Conservation (phyloP, 176 grass and related monocot species). For the Carex cristatella region DNA sequence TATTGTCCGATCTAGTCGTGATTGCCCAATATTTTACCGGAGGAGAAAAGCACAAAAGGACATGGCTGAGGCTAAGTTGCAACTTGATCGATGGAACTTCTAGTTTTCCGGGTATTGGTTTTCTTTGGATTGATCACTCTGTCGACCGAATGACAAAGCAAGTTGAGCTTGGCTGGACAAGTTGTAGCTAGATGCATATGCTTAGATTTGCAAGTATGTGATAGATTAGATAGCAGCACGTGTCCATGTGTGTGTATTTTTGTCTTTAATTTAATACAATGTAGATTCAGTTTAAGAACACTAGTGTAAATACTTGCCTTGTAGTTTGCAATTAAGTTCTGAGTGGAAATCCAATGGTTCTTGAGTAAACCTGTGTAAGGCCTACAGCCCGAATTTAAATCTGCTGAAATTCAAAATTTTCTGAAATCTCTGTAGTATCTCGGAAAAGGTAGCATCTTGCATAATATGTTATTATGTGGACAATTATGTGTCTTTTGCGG, state of each 20-base stretch:
- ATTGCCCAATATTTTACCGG: constrained; percentile 96
- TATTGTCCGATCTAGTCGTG: constrained; percentile 45
- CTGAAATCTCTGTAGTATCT: no score
- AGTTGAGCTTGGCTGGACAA: not conserved
- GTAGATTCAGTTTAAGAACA: constrained; percentile 3
- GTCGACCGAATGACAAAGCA: not conserved
- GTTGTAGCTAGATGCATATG: not conserved
- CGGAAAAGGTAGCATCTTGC: no score
- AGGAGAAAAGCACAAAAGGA: constrained; percentile 95
- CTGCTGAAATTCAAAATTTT: no score
- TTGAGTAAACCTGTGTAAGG: not conserved
- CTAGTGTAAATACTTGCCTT: constrained; percentile 8
- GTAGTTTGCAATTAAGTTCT: not conserved
- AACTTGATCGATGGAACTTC: constrained; percentile 92
- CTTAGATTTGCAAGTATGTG: not conserved
- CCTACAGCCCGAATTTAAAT: not conserved
- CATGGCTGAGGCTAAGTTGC: constrained; percentile 89
- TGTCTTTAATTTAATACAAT: not conserved
- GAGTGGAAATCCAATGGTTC: not conserved
- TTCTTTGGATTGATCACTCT: not conserved
- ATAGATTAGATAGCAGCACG: not conserved
- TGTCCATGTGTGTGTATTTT: not conserved
- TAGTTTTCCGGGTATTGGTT: constrained; percentile 22
- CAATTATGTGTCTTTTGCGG: no score
- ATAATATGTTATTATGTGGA: no score